Conservation (phyloP, 192 early-diverging fungal genomes). For the Geranomyces variabilis region DNA sequence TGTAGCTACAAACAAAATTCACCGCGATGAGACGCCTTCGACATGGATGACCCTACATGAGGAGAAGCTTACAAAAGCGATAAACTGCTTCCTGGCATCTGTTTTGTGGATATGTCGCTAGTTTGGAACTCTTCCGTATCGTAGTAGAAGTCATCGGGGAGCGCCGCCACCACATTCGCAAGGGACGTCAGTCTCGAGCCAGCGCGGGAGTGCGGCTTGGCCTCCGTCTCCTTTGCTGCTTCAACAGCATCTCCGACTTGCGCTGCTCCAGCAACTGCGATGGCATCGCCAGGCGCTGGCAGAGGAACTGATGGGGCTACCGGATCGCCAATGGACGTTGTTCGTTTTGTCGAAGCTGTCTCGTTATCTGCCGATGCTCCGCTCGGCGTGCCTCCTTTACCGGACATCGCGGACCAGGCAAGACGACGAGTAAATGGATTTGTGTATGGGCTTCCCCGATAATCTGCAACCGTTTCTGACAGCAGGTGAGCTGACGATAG, state of each 20-base stretch:
- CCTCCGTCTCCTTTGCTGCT: background rate
- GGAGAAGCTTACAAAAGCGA: slow-evolving; percentile 36
- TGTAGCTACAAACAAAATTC: slow-evolving; percentile 33
- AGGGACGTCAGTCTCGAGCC: background rate
- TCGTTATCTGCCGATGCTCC: background rate
- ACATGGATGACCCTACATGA: background rate
- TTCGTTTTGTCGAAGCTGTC: slow-evolving; percentile 15
- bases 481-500: too few species aligned
- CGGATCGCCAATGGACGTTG: slow-evolving; percentile 24
- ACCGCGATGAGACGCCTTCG: background rate
- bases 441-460: too few species aligned
- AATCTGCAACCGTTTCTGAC: too few species aligned
- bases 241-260: slow-evolving; percentile 18
- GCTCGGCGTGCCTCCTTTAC: background rate
- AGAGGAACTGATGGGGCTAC: slow-evolving; percentile 13
- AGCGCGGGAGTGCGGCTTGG: background rate
- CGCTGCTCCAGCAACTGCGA: slow-evolving; percentile 10
- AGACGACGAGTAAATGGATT: too few species aligned
- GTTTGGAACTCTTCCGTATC: slow-evolving; percentile 25
- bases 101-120: slow-evolving; percentile 33
- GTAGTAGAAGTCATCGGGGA: slow-evolving; percentile 36
- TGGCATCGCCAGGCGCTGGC: slow-evolving; percentile 15
- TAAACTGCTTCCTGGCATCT: slow-evolving; percentile 34
- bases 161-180: background rate
- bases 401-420: slow-evolving; percentile 4